Base-by-base conservation (phyloP, 2,329 filamentous ascomycete species). In the Onygenales sp. region DNA sequence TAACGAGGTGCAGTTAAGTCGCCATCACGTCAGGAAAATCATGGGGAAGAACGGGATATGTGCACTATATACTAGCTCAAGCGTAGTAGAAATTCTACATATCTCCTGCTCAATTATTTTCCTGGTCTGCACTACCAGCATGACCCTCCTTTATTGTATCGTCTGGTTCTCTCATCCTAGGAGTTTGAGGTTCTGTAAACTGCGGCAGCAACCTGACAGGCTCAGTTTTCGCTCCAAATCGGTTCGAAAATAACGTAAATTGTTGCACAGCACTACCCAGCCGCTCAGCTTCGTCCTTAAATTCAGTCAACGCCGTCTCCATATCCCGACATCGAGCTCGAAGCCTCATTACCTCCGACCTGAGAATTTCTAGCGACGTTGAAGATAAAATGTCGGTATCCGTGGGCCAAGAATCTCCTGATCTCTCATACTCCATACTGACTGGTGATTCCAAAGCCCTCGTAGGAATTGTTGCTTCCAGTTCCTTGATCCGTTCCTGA, bases 401-500 rank as follows among this genome's bases (percentile, higher is more conserved):
- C 4, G n/a, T 6, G 3, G 27, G 17, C 21, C 7, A 17, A 21
- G 42, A n/a, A 3, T 39, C 36, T 39, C 21, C 21, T 39, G 36
- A 39, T 39, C 36, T 39, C 21, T 39, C 36, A 9, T 9, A 4
- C 36, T 9, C 13, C 36, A 7, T n/a, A 39, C 9, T n/a, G 13
- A 39, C 36, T 10, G 36, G 6, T n/a, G 36, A 9, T 39, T 39
- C 36, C 21, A 27, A 27, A 2, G 21, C 21, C 21, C 21, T 27
- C 21, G 21, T 27, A 27, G 21, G 21, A 27, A 27, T 27, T 27
- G 21, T 27, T 27, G 21, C 21, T 58, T 71, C 69, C 32, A 73
- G 59, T n/a, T 66, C 56, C 39, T 59, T 62, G 49, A 73, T 66
- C 32, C 65, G 60, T 42, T 63, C 60, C 42, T 69, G 62, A 40